Evolutionary conservation across 345 rosid species (phyloP).

Genomic region (Eucalyptus shirleyi): DNA sequence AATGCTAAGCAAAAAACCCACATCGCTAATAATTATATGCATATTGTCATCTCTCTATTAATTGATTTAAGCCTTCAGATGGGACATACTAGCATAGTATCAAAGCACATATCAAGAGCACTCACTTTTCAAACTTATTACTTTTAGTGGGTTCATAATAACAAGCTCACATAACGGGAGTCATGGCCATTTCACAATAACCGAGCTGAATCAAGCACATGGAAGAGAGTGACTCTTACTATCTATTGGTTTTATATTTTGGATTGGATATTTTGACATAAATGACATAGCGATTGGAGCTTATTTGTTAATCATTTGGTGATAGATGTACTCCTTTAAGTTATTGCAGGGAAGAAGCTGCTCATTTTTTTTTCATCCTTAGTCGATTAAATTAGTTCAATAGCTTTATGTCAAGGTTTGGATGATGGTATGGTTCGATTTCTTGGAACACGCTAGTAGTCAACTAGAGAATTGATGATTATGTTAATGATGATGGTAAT

Average conservation of each 20-base stretch:
- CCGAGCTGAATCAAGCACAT: not conserved
- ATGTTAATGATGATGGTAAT: not conserved
- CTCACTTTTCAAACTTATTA: not conserved
- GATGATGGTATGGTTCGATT: not conserved
- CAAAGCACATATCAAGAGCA: not conserved
- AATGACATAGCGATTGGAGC: not conserved
- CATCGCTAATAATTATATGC: not conserved
- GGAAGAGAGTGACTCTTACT: not conserved
- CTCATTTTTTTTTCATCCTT: not conserved
- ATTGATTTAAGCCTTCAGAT: not conserved
- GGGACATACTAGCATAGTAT: not conserved
- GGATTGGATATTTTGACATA: not conserved
- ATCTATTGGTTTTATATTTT: not conserved
- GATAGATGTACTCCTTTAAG: not conserved
- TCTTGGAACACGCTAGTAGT: not conserved
- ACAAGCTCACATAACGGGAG: not conserved
- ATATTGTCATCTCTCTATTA: not conserved
- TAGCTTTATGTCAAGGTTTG: not conserved
- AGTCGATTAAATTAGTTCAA: not conserved
- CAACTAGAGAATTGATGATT: not conserved
- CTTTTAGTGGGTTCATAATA: not conserved
- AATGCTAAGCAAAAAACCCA: not conserved
- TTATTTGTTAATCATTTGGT: not conserved
- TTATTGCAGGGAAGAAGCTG: not conserved
- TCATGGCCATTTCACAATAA: not conserved